Evolutionary conservation across 371 early-diverging fungal species (phyloP).

Genomic region (Choanephora cucurbitarum): DNA sequence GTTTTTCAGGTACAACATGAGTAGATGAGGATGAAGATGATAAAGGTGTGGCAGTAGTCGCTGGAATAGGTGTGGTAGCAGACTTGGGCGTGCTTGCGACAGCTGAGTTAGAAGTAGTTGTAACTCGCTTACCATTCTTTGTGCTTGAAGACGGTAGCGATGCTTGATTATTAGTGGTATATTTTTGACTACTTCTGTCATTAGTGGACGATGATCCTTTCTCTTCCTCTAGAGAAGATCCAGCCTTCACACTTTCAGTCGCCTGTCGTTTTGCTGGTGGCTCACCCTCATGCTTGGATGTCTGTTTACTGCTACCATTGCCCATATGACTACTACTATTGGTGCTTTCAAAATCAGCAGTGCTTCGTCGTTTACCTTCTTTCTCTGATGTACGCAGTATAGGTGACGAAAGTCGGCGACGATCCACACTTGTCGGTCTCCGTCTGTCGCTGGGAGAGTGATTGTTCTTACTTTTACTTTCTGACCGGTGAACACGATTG

Average conservation of each 20-base stretch:
- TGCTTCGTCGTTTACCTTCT: background rate
- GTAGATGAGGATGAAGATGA: background rate
- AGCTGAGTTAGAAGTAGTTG: background rate
- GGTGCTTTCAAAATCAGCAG: background rate
- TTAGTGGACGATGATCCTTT: background rate
- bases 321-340: too few relatives aligned
- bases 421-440: background rate
- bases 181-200: background rate
- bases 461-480: background rate
- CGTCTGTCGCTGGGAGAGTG: background rate
- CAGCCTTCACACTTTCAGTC: background rate
- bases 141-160: background rate
- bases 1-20: background rate
- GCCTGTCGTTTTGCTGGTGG: background rate
- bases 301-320: background rate
- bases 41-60: background rate
- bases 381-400: background rate
- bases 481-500: background rate
- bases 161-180: background rate
- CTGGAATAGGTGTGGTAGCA: background rate
- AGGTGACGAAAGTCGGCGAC: background rate
- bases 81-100: background rate
- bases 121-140: background rate
- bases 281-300: background rate
- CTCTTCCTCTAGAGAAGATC: background rate